Percentiles rank a stretch among this genome's conserved stretches.
Evolutionary conservation across 108 stramenopile genomes (phyloP).

Genomic region (Phaeodactylum tricornutum): DNA sequence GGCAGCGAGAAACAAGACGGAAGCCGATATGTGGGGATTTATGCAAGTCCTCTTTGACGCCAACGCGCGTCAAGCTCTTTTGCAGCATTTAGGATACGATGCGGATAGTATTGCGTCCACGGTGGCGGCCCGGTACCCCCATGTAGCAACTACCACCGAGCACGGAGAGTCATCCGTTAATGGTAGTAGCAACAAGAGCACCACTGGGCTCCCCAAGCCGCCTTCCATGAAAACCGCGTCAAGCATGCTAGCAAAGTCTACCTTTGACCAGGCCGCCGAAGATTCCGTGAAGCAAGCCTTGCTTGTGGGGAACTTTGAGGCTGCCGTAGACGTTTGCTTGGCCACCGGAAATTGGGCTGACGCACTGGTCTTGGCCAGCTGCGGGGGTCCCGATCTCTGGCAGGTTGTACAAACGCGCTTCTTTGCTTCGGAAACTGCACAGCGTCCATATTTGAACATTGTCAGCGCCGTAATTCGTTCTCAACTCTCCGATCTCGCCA

Average conservation of each 20-base stretch:
- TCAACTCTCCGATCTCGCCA: conserved; percentile 57
- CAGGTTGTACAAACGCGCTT: conserved; percentile 82
- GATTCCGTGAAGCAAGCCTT: conserved; percentile 75
- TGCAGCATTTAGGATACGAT: conserved; percentile 89
- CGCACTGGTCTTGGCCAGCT: conserved; percentile 87
- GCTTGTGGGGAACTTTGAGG: conserved; percentile 92
- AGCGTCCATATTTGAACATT: conserved; percentile 76
- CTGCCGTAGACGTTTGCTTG: conserved; percentile 94
- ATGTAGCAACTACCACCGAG: conserved; percentile 15
- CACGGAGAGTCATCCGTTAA: conserved; percentile 14
- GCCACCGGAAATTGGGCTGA: conserved; percentile 82
- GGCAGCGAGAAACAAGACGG: conserved; percentile 27
- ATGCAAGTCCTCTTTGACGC: conserved; percentile 91
- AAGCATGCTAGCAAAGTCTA: background rate
- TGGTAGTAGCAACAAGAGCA: conserved; percentile 1
- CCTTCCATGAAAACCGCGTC: conserved; percentile 11
- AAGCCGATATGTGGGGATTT: conserved; percentile 80
- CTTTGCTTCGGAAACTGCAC: conserved; percentile 58
- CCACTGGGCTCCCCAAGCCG: conserved; percentile 12
- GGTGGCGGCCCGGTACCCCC: conserved; percentile 3
- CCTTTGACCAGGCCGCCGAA: conserved; percentile 4
- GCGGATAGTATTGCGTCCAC: conserved; percentile 47
- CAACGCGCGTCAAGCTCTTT: conserved; percentile 84
- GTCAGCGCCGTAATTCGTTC: conserved; percentile 82
- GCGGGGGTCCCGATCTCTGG: conserved; percentile 91